Base-by-base conservation (phyloP, 1,284 basidiomycete species). In the Sanghuangporus baumii region DNA sequence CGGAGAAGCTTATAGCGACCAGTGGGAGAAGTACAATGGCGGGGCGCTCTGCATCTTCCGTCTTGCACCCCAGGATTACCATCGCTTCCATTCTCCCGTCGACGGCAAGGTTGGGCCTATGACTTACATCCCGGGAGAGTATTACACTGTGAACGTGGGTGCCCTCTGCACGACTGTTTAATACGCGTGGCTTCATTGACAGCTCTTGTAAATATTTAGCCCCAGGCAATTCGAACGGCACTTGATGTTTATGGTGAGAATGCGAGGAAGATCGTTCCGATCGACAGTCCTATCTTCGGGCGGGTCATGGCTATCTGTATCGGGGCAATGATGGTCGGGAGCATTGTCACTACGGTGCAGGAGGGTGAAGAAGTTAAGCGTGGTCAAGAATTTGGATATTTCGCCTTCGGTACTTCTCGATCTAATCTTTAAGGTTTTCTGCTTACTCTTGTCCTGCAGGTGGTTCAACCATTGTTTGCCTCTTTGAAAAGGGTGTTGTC, bases 171-270 rank as follows among this genome's bases (percentile, higher is more conserved):
- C 55, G 69, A 69, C 18, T 70, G 52, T 36, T 5, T 14, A 14
- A 12, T 7, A 41, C 1, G 36, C 7, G n/a, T 31, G n/a, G n/a
- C n/a, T 4, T 34, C 61, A 11, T 62, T 51, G 37, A 36, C 57
- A 36, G 0, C 7, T 20, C 40, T 38, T 16, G 11, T 48, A 55
- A 47, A 41, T n/a, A 23, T 57, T 0, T 58, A 92, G 89, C 91
- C 90, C 0, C 90, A 93, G 80, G 91, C 90, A 0, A 86, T 93
- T 65, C 81, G 90, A 1, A 89, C 88, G 0, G 80, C 87, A 2
- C 77, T 98, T 26, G 96, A 98, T 69, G 93, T 98, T 3, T 98
- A 96, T 67, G 94, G 94, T 31, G 96, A 98, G 75, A 99, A 98
- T 69, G 89, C 81, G 3, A 81, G 95, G 38, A 93, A 93, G 79